These are phyloP conservation scores for Trametes meyenii DNA, from an alignment of 768 basidiomycete species.

Conservation along the genomic window DNA sequence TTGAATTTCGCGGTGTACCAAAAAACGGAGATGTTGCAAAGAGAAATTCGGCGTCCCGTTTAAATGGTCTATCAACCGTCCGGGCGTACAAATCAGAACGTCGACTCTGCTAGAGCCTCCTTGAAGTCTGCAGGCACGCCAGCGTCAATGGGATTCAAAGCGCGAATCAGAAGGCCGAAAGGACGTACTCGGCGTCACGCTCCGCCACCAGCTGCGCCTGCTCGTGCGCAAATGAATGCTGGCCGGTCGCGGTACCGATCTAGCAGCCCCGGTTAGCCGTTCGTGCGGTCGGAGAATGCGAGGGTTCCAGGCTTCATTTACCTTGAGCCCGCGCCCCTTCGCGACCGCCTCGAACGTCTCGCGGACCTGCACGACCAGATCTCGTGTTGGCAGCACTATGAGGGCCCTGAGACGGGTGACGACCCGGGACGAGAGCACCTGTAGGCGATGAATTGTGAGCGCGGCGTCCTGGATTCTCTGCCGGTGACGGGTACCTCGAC, in stretches of 20 bases:
- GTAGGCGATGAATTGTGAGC: not conserved
- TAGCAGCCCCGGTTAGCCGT: conserved; percentile 19
- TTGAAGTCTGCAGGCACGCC: conserved; percentile 50
- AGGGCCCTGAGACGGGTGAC: conserved; percentile 87
- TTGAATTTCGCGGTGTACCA: conserved; percentile 52
- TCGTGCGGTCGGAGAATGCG: not conserved
- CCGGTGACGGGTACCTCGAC: conserved; percentile 61
- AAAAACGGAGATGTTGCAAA: conserved; percentile 91
- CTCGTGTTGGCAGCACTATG: conserved; percentile 90
- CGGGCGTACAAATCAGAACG: conserved; percentile 94
- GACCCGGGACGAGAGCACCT: conserved; percentile 69
- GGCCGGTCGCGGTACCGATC: conserved; percentile 86
- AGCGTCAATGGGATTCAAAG: not conserved
- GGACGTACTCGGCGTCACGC: conserved; percentile 50
- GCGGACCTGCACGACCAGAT: conserved; percentile 88
- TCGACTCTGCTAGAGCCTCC: conserved; percentile 94
- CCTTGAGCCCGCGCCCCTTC: conserved; percentile 88
- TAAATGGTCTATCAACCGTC: conserved; percentile 92
- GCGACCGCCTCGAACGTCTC: conserved; percentile 88
- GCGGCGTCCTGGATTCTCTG: not conserved
- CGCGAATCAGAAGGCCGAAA: not conserved
- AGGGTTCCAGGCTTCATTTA: conserved; percentile 34
- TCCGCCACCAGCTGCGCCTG: conserved; percentile 79
- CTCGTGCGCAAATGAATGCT: conserved; percentile 93
- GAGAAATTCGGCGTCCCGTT: conserved; percentile 88